Base-by-base conservation (phyloP, 2,329 filamentous ascomycete species). In the Fusarium cicatricum region DNA sequence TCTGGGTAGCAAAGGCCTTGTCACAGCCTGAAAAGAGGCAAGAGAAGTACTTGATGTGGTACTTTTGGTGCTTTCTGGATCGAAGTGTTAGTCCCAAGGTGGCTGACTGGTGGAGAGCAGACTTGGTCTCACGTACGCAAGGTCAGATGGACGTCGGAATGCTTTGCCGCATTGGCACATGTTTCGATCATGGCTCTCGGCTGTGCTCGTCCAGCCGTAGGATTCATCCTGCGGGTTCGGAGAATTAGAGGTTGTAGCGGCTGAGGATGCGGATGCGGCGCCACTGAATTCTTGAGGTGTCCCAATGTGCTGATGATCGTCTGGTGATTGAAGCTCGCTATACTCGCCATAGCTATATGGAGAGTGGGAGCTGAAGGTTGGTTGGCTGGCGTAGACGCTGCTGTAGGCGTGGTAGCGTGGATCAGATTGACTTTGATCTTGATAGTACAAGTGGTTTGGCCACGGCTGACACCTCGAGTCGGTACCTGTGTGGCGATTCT, bases 21-120 rank as follows among this genome's bases (percentile, higher is more conserved):
- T 66, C 62, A 23, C 66, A 69, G 11, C 62, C 65, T 1, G 58
- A 55, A 33, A 58, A 65, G 14, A 69, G 65, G 54, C 66, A 69
- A 17, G 65, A 61, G 36, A 66, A 69, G 58, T 66, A 65, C 50
- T 69, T 69, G 51, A 69, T 64, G 52, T 69, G 66, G 40, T 69
- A 69, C 48, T 69, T 69, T 56, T 69, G 65, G 40, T 69, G 66
- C 44, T 69, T 69, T 11, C 66, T 69, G 26, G 8, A 33, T 10
- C n/a, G 7, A 15, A 15, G 32, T 14, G 23, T 65, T 51, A 67
- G 48, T 41, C 36, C 19, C 19, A 12, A 32, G 15, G 17, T 8
- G 14, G 10, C 10, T 9, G 17, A 11, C 7, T 31, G 15, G 14
- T 39, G 5, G 40, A 6, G 7, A 26, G 12, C 14, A 29, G 9